Evolutionary conservation across 805 yeast genomes (phyloP).

Genomic region (Kodamaea leandrae): DNA sequence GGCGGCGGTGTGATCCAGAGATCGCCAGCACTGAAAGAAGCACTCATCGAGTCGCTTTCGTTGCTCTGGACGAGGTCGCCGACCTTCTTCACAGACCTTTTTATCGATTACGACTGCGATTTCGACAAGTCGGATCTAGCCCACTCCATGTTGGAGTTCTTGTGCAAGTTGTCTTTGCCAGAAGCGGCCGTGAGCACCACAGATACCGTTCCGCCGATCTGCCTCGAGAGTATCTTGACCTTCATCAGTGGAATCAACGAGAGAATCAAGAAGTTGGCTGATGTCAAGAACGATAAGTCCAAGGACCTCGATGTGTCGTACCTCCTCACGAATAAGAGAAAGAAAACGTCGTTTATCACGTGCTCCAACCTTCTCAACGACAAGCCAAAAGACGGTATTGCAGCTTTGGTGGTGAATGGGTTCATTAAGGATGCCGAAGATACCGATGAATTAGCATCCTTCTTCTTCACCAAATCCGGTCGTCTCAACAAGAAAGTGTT

Average conservation of each 20-base stretch:
- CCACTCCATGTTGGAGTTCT: conserved; percentile 59
- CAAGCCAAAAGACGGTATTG: conserved; percentile 74
- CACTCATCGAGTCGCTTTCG: conserved; percentile 79
- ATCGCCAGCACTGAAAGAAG: conserved; percentile 58
- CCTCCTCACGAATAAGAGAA: conserved; percentile 42
- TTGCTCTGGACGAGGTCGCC: conserved; percentile 81
- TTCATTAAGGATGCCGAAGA: conserved; percentile 54
- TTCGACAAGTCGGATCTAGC: conserved; percentile 81
- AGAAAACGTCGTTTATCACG: conserved; percentile 72
- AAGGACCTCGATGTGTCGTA: conserved; percentile 20
- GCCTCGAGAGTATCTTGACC: conserved; percentile 81
- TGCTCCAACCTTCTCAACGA: conserved; percentile 76
- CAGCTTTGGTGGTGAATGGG: conserved; percentile 58
- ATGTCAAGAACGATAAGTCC: conserved; percentile 3
- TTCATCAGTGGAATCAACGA: conserved; percentile 63
- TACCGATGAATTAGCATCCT: conserved; percentile 63
- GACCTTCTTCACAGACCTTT: conserved; percentile 68
- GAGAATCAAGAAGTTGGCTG: conserved; percentile 45
- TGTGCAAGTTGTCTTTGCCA: conserved; percentile 79
- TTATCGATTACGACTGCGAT: conserved; percentile 86
- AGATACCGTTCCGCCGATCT: conserved; percentile 87
- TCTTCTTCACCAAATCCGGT: conserved; percentile 74
- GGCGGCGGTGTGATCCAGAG: conserved; percentile 16
- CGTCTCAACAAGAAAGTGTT: conserved; percentile 82
- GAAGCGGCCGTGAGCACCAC: conserved; percentile 79